Conservation (phyloP, 331 rosid species). For the Prunus yedoensis region DNA sequence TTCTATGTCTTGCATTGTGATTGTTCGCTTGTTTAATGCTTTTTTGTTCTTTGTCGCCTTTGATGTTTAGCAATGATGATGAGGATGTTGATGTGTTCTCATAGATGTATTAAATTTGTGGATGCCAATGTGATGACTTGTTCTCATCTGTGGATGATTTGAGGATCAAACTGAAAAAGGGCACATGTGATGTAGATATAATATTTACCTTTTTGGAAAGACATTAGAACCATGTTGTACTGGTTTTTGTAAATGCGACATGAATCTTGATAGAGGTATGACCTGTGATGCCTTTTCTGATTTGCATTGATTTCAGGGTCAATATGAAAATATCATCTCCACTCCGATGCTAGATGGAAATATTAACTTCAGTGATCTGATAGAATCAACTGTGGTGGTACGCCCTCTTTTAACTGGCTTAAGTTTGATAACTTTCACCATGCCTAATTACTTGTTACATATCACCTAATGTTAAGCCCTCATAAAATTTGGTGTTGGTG, state of each 20-base stretch:
- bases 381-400: constrained; percentile 63
- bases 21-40: not conserved
- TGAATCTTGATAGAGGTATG: no score
- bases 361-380: constrained; percentile 55
- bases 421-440: not conserved
- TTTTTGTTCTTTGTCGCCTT: not conserved
- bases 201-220: no score
- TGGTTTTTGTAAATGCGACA: no score
- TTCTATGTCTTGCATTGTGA: not conserved
- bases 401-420: not conserved
- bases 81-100: no score
- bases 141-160: no score
- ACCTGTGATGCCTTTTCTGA: not conserved
- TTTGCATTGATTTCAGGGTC: constrained; percentile 47
- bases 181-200: no score
- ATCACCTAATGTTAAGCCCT: constrained; percentile 9
- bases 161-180: no score
- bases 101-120: no score
- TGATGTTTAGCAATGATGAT: not conserved
- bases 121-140: no score
- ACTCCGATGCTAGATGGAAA: constrained; percentile 76
- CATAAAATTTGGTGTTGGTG: constrained; percentile 18
- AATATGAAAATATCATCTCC: constrained; percentile 51
- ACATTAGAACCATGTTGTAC: no score
- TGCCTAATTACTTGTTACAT: not conserved